phyloP scores from a whole-genome alignment of 805 yeast species.

The Kazachstania kunashirensis region DNA sequence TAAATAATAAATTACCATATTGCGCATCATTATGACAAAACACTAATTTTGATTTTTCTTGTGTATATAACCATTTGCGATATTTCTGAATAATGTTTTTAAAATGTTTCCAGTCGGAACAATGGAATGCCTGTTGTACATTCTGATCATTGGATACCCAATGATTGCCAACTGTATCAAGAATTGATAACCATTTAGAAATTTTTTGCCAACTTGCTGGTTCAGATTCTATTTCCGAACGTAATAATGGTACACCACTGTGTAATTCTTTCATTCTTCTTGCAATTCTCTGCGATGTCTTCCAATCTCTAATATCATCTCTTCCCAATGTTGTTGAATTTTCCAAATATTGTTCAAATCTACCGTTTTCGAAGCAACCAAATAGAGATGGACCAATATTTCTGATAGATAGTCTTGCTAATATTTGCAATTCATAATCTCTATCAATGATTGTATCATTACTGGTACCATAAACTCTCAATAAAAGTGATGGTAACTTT shows the following conservation, averaged over 20 bases:
- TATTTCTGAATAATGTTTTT: constrained; percentile 42
- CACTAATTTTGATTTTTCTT: constrained; percentile 34
- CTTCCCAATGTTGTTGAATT: constrained; percentile 71
- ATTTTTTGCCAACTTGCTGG: constrained; percentile 65
- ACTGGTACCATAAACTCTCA: constrained; percentile 83
- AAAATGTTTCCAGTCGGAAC: constrained; percentile 39
- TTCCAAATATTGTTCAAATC: constrained; percentile 86
- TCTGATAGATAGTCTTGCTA: constrained; percentile 62
- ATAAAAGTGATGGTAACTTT: constrained; percentile 49
- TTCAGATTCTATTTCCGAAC: constrained; percentile 46
- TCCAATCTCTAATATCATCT: constrained; percentile 63
- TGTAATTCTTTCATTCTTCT: constrained; percentile 96
- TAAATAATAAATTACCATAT: constrained; percentile 79
- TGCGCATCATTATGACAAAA: constrained; percentile 97
- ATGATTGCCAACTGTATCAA: constrained; percentile 32
- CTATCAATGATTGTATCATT: constrained; percentile 82
- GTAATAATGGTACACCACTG: constrained; percentile 57
- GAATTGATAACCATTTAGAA: constrained; percentile 54
- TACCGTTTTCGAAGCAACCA: constrained; percentile 86
- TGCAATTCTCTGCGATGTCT: constrained; percentile 74
- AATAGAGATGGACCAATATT: constrained; percentile 81
- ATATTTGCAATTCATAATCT: constrained; percentile 61
- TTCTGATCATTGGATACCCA: constrained; percentile 30
- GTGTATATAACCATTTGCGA: constrained; percentile 49
- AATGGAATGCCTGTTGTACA: constrained; percentile 32